Evolutionary conservation across 805 yeast genomes (phyloP).

Genomic region (Myxozyma sirexii): DNA sequence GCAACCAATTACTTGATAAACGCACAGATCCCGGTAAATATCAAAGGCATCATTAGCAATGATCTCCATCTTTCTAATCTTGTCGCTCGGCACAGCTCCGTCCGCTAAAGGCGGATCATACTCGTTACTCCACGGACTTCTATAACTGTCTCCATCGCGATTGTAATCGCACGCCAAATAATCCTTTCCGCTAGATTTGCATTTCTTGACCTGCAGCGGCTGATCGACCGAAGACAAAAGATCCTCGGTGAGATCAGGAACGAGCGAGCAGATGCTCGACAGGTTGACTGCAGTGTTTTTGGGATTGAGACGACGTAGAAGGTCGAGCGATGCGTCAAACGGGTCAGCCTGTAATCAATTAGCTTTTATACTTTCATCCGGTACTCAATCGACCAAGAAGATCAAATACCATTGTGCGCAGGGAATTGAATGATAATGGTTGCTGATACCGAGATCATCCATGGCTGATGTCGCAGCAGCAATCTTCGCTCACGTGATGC

Average conservation of each 20-base stretch:
- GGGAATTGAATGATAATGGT: background rate
- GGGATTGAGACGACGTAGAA: slow-evolving; percentile 76
- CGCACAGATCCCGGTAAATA: slow-evolving; percentile 75
- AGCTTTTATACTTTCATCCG: background rate
- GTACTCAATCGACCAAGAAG: background rate
- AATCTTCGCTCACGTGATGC: background rate
- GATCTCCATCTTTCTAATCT: slow-evolving; percentile 71
- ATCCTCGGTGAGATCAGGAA: slow-evolving; percentile 81
- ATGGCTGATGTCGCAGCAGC: background rate
- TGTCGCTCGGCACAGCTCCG: slow-evolving; percentile 71
- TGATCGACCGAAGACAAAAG: slow-evolving; percentile 83
- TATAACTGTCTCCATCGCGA: slow-evolving; percentile 87
- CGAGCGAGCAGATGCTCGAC: slow-evolving; percentile 51
- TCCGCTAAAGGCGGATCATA: slow-evolving; percentile 62
- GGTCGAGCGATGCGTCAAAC: slow-evolving; percentile 77
- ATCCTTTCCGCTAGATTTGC: slow-evolving; percentile 60
- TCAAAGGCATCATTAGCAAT: slow-evolving; percentile 90
- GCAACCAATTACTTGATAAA: background rate
- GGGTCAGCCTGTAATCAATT: slow-evolving; percentile 44
- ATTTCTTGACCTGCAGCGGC: slow-evolving; percentile 63
- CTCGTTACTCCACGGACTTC: slow-evolving; percentile 88
- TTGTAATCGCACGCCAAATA: slow-evolving; percentile 91
- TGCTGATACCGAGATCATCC: too few species aligned
- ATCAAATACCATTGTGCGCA: background rate
- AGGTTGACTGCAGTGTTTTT: slow-evolving; percentile 54